A percentile compares a stretch with the other conserved stretches of the same genome.
Evolutionary conservation across 2,329 filamentous ascomycete genomes (phyloP).

Genomic region (Arthrobotrys conoides): DNA sequence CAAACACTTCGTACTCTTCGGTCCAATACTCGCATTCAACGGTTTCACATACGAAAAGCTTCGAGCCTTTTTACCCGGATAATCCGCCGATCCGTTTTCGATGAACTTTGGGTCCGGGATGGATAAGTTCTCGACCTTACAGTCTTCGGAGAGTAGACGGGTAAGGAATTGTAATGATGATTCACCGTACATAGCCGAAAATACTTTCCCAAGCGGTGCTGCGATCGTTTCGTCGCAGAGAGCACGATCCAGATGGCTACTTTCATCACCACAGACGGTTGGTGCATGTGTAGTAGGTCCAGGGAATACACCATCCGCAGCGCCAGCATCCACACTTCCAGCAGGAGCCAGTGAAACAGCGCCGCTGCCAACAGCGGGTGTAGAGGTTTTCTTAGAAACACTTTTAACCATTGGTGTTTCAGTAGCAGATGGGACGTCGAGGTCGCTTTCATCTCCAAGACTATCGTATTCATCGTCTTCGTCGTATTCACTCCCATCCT

Average conservation of each 20-base stretch:
- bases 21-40: constrained; percentile 84
- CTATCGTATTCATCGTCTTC: constrained; percentile 75
- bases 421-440: constrained; percentile 71
- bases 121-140: constrained; percentile 89
- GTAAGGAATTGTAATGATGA: constrained; percentile 84
- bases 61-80: constrained; percentile 79
- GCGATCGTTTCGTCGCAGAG: constrained; percentile 88
- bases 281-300: constrained; percentile 85
- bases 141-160: constrained; percentile 86
- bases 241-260: constrained; percentile 80
- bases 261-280: constrained; percentile 85
- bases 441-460: constrained; percentile 69
- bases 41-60: constrained; percentile 93
- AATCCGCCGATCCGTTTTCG: constrained; percentile 75
- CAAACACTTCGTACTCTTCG: constrained; percentile 94
- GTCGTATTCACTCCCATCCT: constrained; percentile 69
- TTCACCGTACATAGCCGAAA: constrained; percentile 87
- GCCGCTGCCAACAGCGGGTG: constrained; percentile 66
- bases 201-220: constrained; percentile 92
- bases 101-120: constrained; percentile 71
- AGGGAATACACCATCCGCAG: constrained; percentile 78
- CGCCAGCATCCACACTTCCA: constrained; percentile 64
- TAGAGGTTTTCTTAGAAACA: constrained; percentile 80
- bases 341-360: constrained; percentile 66
- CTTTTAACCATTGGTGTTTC: constrained; percentile 69